Evolutionary conservation across 495 filamentous ascomycete species (phyloP), one percentile per base, ranked within the genome.

Genomic region (Aspergillus heteromorphus): DNA sequence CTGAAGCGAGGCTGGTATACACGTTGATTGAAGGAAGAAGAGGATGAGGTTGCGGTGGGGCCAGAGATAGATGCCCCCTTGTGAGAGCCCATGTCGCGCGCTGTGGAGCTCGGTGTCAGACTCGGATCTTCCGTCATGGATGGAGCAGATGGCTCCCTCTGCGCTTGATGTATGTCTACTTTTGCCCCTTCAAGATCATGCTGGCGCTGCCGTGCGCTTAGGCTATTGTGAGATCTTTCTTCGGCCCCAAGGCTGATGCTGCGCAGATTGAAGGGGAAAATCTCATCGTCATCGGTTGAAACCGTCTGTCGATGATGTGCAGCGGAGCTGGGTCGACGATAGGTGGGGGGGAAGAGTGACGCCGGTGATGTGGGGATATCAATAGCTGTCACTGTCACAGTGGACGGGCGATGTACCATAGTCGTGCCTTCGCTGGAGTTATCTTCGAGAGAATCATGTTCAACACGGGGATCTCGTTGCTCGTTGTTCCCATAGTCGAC

Each of bases 321-420:
- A 10, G 85, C 87, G 20, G 89, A 95, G 68, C 85, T 92, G 16
- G 89, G 84, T 41, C 88, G 78, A 27, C 90, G 83, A 49, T 74
- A 79, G 51, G 78, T 70, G 27, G 83, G 81, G 45, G 79, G 72
- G 63, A 72, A 88, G 36, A 71, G 72, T 4, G 85, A 75, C 2
- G 89, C 88, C 0, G 90, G 90, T 1, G 89, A 92, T 1, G 83
- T 84, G 1, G 90, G 90, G 19, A 95, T 95, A 50, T 91, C 85
- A 45, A 95, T 93, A 2, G 89, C 86, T 38, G 75, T 87, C 2
- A 85, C 84, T 2, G 65, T 66, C 18, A 84, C 84, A 2, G 65
- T 65, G 16, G 71, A 69, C 3, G 78, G 64, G 27, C 68, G 71
- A 8, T 73, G 71, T 60, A 83, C 78, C 31, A 72, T 67, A 25